phyloP scores from a whole-genome alignment of 225 moss, liverwort and hornwort genomes.

The Straminergon stramineum region DNA sequence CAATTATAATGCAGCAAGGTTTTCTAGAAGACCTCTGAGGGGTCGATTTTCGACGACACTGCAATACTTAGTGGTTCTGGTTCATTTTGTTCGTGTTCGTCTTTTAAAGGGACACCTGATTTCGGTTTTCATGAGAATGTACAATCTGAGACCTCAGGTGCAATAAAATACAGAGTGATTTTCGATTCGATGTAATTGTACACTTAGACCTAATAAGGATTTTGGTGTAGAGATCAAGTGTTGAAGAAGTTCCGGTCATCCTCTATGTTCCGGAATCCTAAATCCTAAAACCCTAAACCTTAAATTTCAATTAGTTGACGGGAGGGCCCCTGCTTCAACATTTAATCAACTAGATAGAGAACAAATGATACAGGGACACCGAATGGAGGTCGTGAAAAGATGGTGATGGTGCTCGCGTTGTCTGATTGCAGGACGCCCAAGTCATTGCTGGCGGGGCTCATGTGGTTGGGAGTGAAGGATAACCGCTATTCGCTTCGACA shows the following conservation, averaged over 20 bases:
- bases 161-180: not conserved
- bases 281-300: not conserved
- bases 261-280: not conserved
- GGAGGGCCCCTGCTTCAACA: not conserved
- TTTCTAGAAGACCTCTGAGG: not conserved
- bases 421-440: conserved; percentile 65
- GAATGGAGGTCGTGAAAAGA: not conserved
- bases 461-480: conserved; percentile 92
- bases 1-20: not conserved
- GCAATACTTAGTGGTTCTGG: not conserved
- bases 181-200: not conserved
- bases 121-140: not conserved
- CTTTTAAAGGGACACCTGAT: not conserved
- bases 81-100: not conserved
- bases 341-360: not conserved
- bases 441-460: conserved; percentile 81
- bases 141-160: not conserved
- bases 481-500: conserved; percentile 70
- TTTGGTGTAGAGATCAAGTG: not conserved
- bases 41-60: not conserved
- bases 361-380: not conserved
- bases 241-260: not conserved
- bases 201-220: not conserved
- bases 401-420: not conserved
- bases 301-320: not conserved